Evolutionary conservation across 2,329 filamentous ascomycete species (phyloP), one percentile per base, ranked within the genome.

Genomic region (Chaetomium globosum): DNA sequence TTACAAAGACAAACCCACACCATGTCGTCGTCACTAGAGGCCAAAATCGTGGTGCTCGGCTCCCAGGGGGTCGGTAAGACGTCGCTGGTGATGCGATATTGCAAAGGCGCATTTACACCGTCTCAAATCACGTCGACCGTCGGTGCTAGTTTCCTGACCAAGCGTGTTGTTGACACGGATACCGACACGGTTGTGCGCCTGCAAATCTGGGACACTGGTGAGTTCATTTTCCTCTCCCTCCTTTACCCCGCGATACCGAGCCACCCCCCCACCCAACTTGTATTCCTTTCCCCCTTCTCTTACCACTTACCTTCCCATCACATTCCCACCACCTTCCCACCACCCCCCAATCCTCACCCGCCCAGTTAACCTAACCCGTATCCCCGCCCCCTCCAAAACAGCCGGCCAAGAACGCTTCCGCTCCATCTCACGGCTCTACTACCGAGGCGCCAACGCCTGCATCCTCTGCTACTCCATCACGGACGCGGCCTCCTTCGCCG

Each of bases 391-490:
- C 21, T 19, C 33, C 16, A 46, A 52, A 39, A 31, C 75, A 82
- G 87, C 94, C 64, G 94, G 94, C 67, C 94, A 99, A 75, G 94
- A 99, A 80, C 88, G 94, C 64, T 99, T 98, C 77, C 88, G 94
- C 72, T 93, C 90, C 68, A 98, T 99, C 74, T 96, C 92, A 10
- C 89, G 93, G 64, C 87, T 99, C 61, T 98, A 98, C 82, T 99
- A 99, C 80, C 90, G 94, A 74, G 93, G 93, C 75, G 94, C 94
- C 68, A 94, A 97, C 75, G 93, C 93, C 65, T 95, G 92, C 73
- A 92, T 97, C 66, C 85, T 97, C 55, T 97, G 93, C 83, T 97
- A 97, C 81, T 91, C 91, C 80, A 96, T 97, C 76, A 96, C 93
- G 67, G 90, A 93, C 76, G 88, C 89, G 67, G 81, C 87, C 71